These are phyloP conservation scores for Houttuynia cordata DNA, from an alignment of 164 flowering plant species.

Conservation along the genomic window DNA sequence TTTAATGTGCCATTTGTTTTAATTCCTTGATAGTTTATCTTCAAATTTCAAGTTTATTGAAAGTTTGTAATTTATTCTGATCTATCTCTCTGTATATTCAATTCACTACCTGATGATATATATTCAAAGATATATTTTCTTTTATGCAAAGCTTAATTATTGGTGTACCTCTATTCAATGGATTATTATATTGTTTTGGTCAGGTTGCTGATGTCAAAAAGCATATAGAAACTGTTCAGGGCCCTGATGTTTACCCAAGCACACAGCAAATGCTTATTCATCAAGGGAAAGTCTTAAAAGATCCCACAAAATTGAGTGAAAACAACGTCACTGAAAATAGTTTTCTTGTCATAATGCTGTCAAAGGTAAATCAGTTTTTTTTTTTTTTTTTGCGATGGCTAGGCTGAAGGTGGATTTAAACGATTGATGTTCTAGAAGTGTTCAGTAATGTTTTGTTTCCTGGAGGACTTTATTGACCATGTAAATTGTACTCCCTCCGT, in stretches of 20 bases:
- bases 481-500: background rate
- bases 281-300: constrained; percentile 82
- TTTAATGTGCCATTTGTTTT: too few species aligned
- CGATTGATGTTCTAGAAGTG: too few species aligned
- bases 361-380: constrained; percentile 36
- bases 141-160: too few species aligned
- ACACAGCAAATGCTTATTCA: constrained; percentile 66
- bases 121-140: too few species aligned
- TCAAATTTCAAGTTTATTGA: too few species aligned
- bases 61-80: too few species aligned
- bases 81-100: too few species aligned
- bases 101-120: too few species aligned
- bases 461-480: too few species aligned
- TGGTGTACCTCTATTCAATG: too few species aligned
- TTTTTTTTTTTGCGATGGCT: background rate
- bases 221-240: constrained; percentile 50
- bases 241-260: constrained; percentile 58
- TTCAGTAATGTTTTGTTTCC: too few species aligned
- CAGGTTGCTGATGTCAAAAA: constrained; percentile 72
- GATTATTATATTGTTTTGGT: constrained; percentile 2
- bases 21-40: too few species aligned
- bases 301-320: constrained; percentile 49
- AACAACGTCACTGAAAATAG: constrained; percentile 60
- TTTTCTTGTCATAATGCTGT: constrained; percentile 66
- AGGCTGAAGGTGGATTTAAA: background rate